Evolutionary conservation across 164 flowering plant species (phyloP).

Genomic region (Malania oleifera): DNA sequence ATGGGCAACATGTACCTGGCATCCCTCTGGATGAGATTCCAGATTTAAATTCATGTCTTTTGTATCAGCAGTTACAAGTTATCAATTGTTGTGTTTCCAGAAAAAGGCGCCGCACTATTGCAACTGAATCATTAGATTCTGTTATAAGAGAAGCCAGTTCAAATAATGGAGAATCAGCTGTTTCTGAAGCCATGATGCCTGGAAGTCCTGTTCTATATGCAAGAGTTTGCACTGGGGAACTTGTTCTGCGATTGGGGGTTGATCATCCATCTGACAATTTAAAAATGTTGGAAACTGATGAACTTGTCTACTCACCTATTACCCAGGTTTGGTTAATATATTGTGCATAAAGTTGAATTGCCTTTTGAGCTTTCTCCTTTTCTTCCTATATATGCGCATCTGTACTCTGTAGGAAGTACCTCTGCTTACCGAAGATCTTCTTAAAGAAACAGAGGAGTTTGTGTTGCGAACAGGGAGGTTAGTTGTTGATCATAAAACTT

Average conservation of each 20-base stretch:
- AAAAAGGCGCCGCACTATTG: slow-evolving; percentile 57
- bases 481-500: slow-evolving; percentile 17
- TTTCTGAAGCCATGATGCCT: slow-evolving; percentile 20
- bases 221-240: slow-evolving; percentile 57
- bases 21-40: slow-evolving; percentile 73
- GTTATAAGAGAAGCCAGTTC: slow-evolving; percentile 36
- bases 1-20: slow-evolving; percentile 66
- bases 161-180: slow-evolving; percentile 28
- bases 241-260: slow-evolving; percentile 77
- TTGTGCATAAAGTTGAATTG: not conserved
- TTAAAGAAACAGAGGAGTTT: slow-evolving; percentile 92
- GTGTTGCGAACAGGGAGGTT: slow-evolving; percentile 97
- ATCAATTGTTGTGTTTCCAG: slow-evolving; percentile 90
- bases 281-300: slow-evolving; percentile 88
- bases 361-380: not conserved
- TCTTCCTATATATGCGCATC: slow-evolving; percentile 8
- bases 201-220: slow-evolving; percentile 48
- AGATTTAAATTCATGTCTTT: slow-evolving; percentile 72
- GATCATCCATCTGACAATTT: slow-evolving; percentile 45
- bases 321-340: slow-evolving; percentile 61
- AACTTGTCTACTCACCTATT: slow-evolving; percentile 72
- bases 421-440: slow-evolving; percentile 87
- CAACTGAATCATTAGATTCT: slow-evolving; percentile 61
- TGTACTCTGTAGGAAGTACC: slow-evolving; percentile 68
- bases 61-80: slow-evolving; percentile 87